Percentiles rank a stretch among this genome's conserved stretches.
Conservation (phyloP, 1,139 yeast genomes). For the Saccharomyces hybrid region DNA sequence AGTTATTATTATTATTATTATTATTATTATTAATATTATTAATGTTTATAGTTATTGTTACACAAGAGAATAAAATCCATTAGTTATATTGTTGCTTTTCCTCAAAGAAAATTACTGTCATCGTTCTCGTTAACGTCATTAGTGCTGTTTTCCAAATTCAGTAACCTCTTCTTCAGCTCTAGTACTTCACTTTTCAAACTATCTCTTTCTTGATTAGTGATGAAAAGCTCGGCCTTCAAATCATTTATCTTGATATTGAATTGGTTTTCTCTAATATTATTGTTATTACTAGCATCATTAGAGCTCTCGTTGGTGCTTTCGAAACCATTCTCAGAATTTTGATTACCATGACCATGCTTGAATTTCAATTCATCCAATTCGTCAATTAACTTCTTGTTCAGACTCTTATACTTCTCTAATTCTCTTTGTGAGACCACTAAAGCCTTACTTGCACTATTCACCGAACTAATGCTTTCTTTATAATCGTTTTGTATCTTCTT, state of each 20-base stretch:
- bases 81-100: constrained; percentile 3
- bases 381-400: constrained; percentile 48
- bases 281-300: constrained; percentile 33
- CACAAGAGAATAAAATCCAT: neutral
- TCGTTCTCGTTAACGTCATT: neutral
- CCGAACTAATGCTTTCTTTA: constrained; percentile 62
- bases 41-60: neutral
- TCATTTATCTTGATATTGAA: constrained; percentile 73
- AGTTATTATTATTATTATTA: neutral
- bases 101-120: neutral
- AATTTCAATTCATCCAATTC: constrained; percentile 64
- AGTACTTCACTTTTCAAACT: constrained; percentile 62
- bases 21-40: neutral
- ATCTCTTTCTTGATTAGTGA: constrained; percentile 77
- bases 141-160: constrained; percentile 10
- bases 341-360: constrained; percentile 21
- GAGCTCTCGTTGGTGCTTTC: constrained; percentile 7
- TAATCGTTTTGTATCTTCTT: constrained; percentile 48
- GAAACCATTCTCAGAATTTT: constrained; percentile 2
- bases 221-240: constrained; percentile 74
- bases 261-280: constrained; percentile 53
- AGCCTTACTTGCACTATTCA: constrained; percentile 69
- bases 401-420: constrained; percentile 49
- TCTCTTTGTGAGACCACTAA: constrained; percentile 68
- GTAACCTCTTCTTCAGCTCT: constrained; percentile 50